Conservation (phyloP, 352 stramenopile genomes). For the Phytophthora pistaciae region DNA sequence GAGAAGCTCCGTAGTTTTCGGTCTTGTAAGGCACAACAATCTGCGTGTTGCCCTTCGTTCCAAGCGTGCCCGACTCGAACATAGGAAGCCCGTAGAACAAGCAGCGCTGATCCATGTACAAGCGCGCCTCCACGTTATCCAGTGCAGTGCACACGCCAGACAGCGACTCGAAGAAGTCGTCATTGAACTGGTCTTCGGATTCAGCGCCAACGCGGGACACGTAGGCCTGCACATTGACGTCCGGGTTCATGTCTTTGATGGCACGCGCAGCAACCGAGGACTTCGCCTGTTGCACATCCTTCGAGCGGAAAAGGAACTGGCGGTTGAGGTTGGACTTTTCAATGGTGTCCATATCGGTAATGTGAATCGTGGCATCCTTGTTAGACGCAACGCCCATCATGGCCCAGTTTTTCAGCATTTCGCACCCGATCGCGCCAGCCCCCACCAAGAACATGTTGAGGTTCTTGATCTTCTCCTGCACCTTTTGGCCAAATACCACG, state of each 20-base stretch:
- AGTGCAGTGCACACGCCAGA: constrained; percentile 98
- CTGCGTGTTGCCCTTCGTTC: constrained; percentile 99
- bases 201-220: constrained; percentile 92
- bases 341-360: constrained; percentile 99
- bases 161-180: constrained; percentile 97
- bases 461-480: constrained; percentile 88
- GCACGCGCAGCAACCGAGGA: constrained; percentile 93
- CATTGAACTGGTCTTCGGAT: constrained; percentile 98
- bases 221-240: constrained; percentile 93
- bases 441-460: constrained; percentile 98
- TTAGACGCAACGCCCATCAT: constrained; percentile 97
- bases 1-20: constrained; percentile 98
- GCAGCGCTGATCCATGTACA: constrained; percentile 98
- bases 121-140: constrained; percentile 98
- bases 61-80: constrained; percentile 99
- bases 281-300: constrained; percentile 98
- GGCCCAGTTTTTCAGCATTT: constrained; percentile 99
- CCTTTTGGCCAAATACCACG: constrained; percentile 85
- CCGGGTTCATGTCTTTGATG: constrained; percentile 96
- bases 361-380: constrained; percentile 89
- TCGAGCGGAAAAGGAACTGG: constrained; percentile 99
- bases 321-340: constrained; percentile 99
- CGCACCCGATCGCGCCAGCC: constrained; percentile 99
- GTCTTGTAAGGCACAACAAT: constrained; percentile 92
- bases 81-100: constrained; percentile 98